These are phyloP conservation scores for Ceratobasidium sp. DNA, from an alignment of 1,284 basidiomycete genomes.

Conservation along the genomic window DNA sequence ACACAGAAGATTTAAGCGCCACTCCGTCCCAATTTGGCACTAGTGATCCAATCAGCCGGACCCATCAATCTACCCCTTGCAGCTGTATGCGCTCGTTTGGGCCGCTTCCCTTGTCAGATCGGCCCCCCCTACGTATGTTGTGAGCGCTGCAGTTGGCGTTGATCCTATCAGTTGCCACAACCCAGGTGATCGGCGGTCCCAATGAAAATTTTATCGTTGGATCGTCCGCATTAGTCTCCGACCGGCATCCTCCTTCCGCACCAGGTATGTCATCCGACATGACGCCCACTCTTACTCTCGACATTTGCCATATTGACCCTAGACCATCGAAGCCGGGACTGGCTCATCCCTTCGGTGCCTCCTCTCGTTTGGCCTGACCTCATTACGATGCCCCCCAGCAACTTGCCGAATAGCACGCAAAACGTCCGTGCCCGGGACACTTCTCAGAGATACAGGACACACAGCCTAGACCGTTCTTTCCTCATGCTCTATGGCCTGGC, in stretches of 20 bases:
- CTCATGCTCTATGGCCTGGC: not conserved
- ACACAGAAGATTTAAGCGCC: conserved; percentile 33
- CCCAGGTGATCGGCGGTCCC: not conserved
- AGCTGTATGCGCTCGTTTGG: conserved; percentile 7
- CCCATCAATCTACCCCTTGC: conserved; percentile 26
- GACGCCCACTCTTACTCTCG: not conserved
- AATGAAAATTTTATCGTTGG: conserved; percentile 32
- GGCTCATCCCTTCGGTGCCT: conserved; percentile 33
- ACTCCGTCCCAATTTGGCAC: not conserved
- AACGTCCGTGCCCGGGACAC: not conserved
- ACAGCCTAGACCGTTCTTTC: not conserved
- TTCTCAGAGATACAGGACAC: too few relatives aligned
- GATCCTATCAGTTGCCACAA: conserved; percentile 13
- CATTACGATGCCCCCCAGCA: conserved; percentile 5
- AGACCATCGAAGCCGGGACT: conserved; percentile 2
- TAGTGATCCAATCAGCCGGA: not conserved
- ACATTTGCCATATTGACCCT: conserved; percentile 8
- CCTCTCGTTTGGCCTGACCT: conserved; percentile 15
- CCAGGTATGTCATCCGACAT: conserved; percentile 30
- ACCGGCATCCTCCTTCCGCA: conserved; percentile 31
- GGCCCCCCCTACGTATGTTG: too few relatives aligned
- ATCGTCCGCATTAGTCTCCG: conserved; percentile 20
- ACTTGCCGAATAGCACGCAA: conserved; percentile 26
- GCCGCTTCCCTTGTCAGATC: too few relatives aligned
- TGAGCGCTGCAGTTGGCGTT: not conserved